Evolutionary conservation across 805 yeast genomes (phyloP), one percentile per base, ranked within the genome.

Genomic region (Barnettozyma salicaria): DNA sequence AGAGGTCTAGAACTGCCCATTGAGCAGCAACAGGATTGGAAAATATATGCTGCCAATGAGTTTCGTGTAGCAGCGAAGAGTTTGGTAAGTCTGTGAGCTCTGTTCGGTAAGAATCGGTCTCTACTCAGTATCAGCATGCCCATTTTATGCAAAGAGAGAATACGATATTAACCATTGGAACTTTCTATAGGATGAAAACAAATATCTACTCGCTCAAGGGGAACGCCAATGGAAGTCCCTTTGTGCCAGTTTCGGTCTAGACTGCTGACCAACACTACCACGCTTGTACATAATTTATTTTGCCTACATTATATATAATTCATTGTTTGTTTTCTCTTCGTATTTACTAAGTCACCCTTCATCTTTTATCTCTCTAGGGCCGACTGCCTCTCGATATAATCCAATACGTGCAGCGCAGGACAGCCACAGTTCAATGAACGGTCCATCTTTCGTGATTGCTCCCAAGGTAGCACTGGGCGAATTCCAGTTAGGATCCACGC

Each of bases 131-230:
- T n/a, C n/a, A n/a, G n/a, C n/a, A n/a, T n/a, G n/a, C n/a, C n/a
- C n/a, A n/a, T n/a, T n/a, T n/a, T n/a, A n/a, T n/a, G n/a, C n/a
- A n/a, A n/a, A n/a, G n/a, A n/a, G n/a, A n/a, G n/a, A n/a, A n/a
- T n/a, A n/a, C n/a, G n/a, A n/a, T n/a, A n/a, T n/a, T n/a, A n/a
- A n/a, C n/a, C n/a, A n/a, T n/a, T n/a, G n/a, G n/a, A n/a, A n/a
- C n/a, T n/a, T n/a, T n/a, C 22, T 12, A 9, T 23, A 32, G 37
- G 41, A 37, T 8, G 37, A 30, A 19, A 37, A 37, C 34, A 37
- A 37, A 34, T 37, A 24, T 17, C 28, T 37, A 6, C 12, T 37
- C 6, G 20, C 23, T n/a, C 24, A 28, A n/a, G 41, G 41, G 12
- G 28, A 19, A 16, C 27, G 30, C 4, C 37, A 37, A 10, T 37